Percentiles rank a stretch among this genome's conserved stretches.
These are phyloP conservation scores for Septoria linicola DNA, from an alignment of 2,329 filamentous ascomycete species.

Conservation along the genomic window DNA sequence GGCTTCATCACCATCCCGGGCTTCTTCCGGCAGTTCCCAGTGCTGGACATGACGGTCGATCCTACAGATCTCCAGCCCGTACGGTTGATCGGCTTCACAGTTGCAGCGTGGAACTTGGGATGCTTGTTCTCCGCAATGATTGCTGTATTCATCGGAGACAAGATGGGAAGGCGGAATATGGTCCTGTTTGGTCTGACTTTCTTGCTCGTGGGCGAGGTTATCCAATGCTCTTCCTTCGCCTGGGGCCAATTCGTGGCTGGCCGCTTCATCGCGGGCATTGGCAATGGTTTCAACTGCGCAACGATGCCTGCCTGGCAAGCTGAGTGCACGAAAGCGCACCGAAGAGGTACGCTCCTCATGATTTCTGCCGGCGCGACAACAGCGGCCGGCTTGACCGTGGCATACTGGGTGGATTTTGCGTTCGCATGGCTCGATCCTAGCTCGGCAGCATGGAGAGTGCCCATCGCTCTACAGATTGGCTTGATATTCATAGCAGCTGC, in stretches of 20 bases:
- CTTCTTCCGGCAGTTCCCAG: slow-evolving; percentile 52
- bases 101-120: slow-evolving; percentile 43
- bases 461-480: slow-evolving; percentile 36
- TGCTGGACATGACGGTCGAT: slow-evolving; percentile 42
- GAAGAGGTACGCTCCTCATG: slow-evolving; percentile 49
- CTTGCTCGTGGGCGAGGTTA: slow-evolving; percentile 58
- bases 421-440: slow-evolving; percentile 35
- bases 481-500: slow-evolving; percentile 29
- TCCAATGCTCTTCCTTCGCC: slow-evolving; percentile 56
- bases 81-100: slow-evolving; percentile 43
- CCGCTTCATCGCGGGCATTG: slow-evolving; percentile 52
- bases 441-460: slow-evolving; percentile 36
- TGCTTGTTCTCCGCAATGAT: slow-evolving; percentile 48
- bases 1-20: slow-evolving; percentile 65
- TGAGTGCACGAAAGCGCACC: slow-evolving; percentile 48
- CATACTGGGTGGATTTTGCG: slow-evolving; percentile 42
- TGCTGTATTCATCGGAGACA: slow-evolving; percentile 54
- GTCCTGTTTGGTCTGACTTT: slow-evolving; percentile 60
- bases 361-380: slow-evolving; percentile 49
- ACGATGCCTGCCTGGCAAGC: slow-evolving; percentile 50
- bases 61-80: slow-evolving; percentile 38
- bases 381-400: slow-evolving; percentile 46
- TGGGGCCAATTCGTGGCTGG: slow-evolving; percentile 49
- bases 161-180: slow-evolving; percentile 55
- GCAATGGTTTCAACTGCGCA: slow-evolving; percentile 45